Percentiles rank a stretch among this genome's conserved stretches.
phyloP scores from a whole-genome alignment of 2,329 filamentous ascomycete species.

The Aspergillus sp. region DNA sequence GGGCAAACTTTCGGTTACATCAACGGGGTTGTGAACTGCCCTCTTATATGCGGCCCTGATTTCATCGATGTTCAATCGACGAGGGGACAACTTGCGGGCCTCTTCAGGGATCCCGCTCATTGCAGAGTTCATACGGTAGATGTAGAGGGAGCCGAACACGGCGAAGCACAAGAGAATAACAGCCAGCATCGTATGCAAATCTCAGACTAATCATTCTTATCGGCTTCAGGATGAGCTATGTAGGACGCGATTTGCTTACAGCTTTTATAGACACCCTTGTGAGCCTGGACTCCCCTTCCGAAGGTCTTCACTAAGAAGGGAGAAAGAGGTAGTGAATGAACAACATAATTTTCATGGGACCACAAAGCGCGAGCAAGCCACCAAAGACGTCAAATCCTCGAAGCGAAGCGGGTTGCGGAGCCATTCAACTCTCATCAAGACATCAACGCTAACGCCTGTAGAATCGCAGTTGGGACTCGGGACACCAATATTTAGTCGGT shows the following conservation, averaged over 20 bases:
- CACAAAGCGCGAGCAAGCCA: background rate
- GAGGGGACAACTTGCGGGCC: conserved; percentile 25
- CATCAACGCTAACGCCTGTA: background rate
- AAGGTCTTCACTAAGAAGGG: background rate
- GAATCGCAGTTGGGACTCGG: background rate
- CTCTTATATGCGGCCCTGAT: conserved; percentile 33
- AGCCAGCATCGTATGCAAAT: conserved; percentile 18
- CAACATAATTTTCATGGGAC: background rate
- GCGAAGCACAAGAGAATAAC: conserved; percentile 5
- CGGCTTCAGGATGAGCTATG: background rate
- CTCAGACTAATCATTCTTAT: background rate
- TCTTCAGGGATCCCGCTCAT: conserved; percentile 30
- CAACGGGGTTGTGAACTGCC: conserved; percentile 27
- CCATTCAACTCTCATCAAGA: background rate
- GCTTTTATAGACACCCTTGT: background rate
- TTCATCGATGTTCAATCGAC: conserved; percentile 36
- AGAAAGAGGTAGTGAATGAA: background rate
- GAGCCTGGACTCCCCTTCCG: background rate
- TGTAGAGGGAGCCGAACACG: conserved; percentile 24
- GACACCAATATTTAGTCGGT: too few relatives aligned
- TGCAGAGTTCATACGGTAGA: conserved; percentile 31
- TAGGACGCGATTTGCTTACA: background rate
- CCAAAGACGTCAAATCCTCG: background rate
- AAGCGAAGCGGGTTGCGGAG: background rate
- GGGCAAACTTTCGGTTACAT: conserved; percentile 36